These are phyloP conservation scores for Asterionellopsis glacialis DNA, from an alignment of 108 stramenopile species.

Conservation along the genomic window DNA sequence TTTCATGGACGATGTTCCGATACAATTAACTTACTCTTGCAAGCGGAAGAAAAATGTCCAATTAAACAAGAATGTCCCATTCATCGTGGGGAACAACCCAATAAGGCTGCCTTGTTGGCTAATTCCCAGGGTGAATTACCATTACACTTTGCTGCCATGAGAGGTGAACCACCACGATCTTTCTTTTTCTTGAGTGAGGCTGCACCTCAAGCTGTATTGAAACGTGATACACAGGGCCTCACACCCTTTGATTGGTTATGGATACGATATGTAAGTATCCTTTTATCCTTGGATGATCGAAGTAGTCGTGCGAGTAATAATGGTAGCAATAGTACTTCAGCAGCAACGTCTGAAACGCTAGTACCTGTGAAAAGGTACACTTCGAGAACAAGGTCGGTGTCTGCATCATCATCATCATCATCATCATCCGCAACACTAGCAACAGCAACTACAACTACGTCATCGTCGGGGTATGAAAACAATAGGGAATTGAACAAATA, in stretches of 20 bases:
- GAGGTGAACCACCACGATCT: constrained; percentile 59
- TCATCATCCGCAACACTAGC: background rate
- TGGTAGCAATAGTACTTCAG: background rate
- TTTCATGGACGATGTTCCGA: constrained; percentile 74
- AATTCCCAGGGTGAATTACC: constrained; percentile 75
- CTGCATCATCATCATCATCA: background rate
- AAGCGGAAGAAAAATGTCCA: constrained; percentile 31
- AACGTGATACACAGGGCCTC: constrained; percentile 56
- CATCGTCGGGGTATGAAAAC: background rate
- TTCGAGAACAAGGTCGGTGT: background rate
- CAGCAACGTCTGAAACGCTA: background rate
- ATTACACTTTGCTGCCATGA: constrained; percentile 76
- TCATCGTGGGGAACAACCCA: background rate
- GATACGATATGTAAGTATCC: constrained; percentile 61
- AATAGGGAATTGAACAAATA: constrained; percentile 6
- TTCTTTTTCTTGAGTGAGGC: constrained; percentile 49
- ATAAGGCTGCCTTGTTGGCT: constrained; percentile 39
- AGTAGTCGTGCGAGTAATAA: constrained; percentile 14
- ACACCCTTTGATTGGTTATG: constrained; percentile 79
- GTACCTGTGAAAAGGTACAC: constrained; percentile 6
- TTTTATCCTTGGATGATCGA: constrained; percentile 45
- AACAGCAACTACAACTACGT: background rate
- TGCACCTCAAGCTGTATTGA: constrained; percentile 54
- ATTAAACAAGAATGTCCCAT: too few relatives aligned
- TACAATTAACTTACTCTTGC: constrained; percentile 53